Evolutionary conservation across 371 early-diverging fungal species (phyloP), one percentile per base, ranked within the genome.

Genomic region (Lichtheimia ornata): DNA sequence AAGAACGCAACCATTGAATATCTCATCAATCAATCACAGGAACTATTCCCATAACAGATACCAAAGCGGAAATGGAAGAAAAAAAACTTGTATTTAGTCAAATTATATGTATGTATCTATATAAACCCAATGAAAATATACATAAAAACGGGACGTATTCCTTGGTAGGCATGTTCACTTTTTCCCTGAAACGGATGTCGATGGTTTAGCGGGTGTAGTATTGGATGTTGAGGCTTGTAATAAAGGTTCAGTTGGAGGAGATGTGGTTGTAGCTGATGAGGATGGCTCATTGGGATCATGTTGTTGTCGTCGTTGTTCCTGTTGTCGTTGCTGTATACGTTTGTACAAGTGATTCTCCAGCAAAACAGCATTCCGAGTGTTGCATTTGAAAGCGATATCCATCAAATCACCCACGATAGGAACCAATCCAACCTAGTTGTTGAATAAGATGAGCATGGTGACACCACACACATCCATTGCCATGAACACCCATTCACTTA

Each of bases 1-100:
- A 94, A 93, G 68, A 93, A 91, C 69, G 76, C 84, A 41, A 82
- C 85, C 6, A 85, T 92, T 44, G 93, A 90, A 66, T 88, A 78
- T 58, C 62, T 76, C 47, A 76, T 80, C 52, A 44, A 72, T 58
- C 67, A 85, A 42, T 82, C 74, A 47, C 24, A 50, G 45, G 57
- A 63, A 42, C 18, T 63, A 42, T 63, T 63, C 57, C 63, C 61
- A 18, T 61, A 43, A 61, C 15, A 13, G 24, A 56, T 42, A 54
- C 54, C 25, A 54, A 11, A 35, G 35, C 9, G 35, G 35, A 35
- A 35, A 35, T 0, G 11, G 28, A 7, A 28, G 7, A 35, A 35
- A 11, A 30, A 35, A 5, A 43, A 22, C 15, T 17, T 56, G 57
- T 56, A 56, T 56, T 56, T 56, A 56, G 57, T 20, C 25, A 55